These are phyloP conservation scores for Talaromyces funiculosus DNA, from an alignment of 2,329 filamentous ascomycete genomes.

Conservation along the genomic window DNA sequence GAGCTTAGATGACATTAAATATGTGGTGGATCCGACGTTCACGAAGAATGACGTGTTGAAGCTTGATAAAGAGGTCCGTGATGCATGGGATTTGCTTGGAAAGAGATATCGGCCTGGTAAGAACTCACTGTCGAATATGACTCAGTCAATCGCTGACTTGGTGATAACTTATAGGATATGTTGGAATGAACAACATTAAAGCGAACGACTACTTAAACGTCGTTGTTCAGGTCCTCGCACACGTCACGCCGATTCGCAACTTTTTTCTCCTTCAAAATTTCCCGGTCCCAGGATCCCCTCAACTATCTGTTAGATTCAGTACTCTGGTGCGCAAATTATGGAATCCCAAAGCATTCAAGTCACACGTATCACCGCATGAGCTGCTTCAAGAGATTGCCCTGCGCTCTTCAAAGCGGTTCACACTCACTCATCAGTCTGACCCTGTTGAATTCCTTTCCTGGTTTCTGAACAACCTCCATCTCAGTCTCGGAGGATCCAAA, in stretches of 20 bases:
- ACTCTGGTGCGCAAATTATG: slow-evolving; percentile 94
- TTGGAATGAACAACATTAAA: slow-evolving; percentile 99
- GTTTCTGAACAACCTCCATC: slow-evolving; percentile 94
- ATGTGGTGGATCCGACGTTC: slow-evolving; percentile 87
- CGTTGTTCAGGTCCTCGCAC: slow-evolving; percentile 82
- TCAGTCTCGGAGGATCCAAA: slow-evolving; percentile 83
- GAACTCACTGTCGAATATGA: background rate
- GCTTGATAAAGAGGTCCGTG: slow-evolving; percentile 60
- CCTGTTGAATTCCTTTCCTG: slow-evolving; percentile 94
- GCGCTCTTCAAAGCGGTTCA: slow-evolving; percentile 87
- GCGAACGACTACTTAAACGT: slow-evolving; percentile 99
- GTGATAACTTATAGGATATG: slow-evolving; percentile 54
- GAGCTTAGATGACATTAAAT: slow-evolving; percentile 95
- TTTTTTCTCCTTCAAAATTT: slow-evolving; percentile 87
- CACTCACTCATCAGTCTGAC: slow-evolving; percentile 82
- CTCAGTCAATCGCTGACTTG: slow-evolving; percentile 7
- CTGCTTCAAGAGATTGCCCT: slow-evolving; percentile 90
- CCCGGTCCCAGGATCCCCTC: slow-evolving; percentile 54
- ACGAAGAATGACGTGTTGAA: slow-evolving; percentile 71
- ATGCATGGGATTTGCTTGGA: slow-evolving; percentile 70
- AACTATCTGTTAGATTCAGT: slow-evolving; percentile 81
- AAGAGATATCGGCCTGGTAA: slow-evolving; percentile 76
- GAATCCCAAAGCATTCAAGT: slow-evolving; percentile 95
- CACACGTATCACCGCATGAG: slow-evolving; percentile 95
- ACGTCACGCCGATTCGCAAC: slow-evolving; percentile 83